phyloP scores from a whole-genome alignment of 2,329 filamentous ascomycete genomes.

The Fusarium pseudograminearum region DNA sequence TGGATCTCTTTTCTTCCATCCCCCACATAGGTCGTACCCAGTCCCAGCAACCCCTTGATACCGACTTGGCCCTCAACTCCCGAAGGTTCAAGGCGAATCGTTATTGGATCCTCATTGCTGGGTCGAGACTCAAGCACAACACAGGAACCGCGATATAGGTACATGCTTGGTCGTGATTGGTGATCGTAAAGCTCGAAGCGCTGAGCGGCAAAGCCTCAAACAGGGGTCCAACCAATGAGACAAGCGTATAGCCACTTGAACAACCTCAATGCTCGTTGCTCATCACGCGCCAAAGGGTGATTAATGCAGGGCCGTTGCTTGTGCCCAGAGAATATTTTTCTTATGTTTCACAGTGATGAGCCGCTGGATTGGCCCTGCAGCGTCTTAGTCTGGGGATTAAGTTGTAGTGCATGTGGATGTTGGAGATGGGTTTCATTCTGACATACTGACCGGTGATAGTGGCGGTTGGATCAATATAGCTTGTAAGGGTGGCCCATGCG shows the following conservation, averaged over 20 bases:
- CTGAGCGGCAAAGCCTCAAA: conserved; percentile 39
- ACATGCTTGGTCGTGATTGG: conserved; percentile 47
- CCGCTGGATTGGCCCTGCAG: conserved; percentile 39
- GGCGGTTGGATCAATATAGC: conserved; percentile 17
- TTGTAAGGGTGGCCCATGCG: conserved; percentile 29
- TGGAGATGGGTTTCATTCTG: conserved; percentile 39
- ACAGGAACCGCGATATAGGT: conserved; percentile 29
- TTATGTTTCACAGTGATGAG: conserved; percentile 33
- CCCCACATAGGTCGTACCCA: conserved; percentile 32
- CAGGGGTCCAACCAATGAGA: conserved; percentile 48
- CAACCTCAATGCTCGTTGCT: conserved; percentile 29
- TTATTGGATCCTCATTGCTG: conserved; percentile 38
- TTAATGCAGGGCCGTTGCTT: conserved; percentile 42
- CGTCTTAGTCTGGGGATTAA: conserved; percentile 25
- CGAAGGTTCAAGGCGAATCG: conserved; percentile 25
- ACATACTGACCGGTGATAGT: conserved; percentile 17
- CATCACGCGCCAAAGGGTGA: conserved; percentile 46
- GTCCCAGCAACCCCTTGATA: conserved; percentile 28
- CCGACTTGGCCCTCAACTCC: conserved; percentile 32
- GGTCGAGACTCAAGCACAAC: conserved; percentile 37
- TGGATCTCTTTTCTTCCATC: conserved; percentile 19
- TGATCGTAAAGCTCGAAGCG: conserved; percentile 46
- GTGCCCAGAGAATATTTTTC: conserved; percentile 18
- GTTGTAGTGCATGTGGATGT: conserved; percentile 33
- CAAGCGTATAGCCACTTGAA: neutral